These are phyloP conservation scores for Croton laevigatus DNA, from an alignment of 441 rosid genomes.

Conservation along the genomic window DNA sequence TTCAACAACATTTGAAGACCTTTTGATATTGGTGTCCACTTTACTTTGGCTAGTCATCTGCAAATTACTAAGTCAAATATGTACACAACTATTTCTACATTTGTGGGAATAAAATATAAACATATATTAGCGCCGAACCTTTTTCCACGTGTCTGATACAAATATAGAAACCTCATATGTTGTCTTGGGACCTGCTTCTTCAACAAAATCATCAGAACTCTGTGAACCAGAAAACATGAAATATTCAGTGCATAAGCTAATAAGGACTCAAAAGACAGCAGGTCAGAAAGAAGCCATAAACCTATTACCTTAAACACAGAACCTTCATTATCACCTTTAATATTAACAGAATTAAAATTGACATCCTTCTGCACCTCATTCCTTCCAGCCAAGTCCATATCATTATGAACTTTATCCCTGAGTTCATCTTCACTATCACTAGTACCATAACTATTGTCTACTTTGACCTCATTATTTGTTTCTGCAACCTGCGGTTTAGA, in stretches of 20 bases:
- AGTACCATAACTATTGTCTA: slow-evolving; percentile 43
- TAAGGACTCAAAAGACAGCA: slow-evolving; percentile 14
- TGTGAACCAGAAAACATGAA: slow-evolving; percentile 29
- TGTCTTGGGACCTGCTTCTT: slow-evolving; percentile 56
- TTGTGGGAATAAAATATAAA: slow-evolving; percentile 1
- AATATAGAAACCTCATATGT: slow-evolving; percentile 76
- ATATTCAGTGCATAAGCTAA: slow-evolving; percentile 10
- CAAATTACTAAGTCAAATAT: slow-evolving; percentile 16
- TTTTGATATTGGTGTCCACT: slow-evolving; percentile 29
- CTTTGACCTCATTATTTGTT: slow-evolving; percentile 33
- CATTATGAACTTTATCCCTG: slow-evolving; percentile 38
- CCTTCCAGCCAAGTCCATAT: slow-evolving; percentile 25
- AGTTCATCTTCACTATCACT: slow-evolving; percentile 67
- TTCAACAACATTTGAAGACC: slow-evolving; percentile 30
- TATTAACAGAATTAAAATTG: slow-evolving; percentile 28
- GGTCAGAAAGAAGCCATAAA: slow-evolving; percentile 7
- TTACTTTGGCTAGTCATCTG: slow-evolving; percentile 54
- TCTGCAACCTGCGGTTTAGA: slow-evolving; percentile 41
- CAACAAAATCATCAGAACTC: slow-evolving; percentile 47
- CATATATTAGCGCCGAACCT: slow-evolving; percentile 37
- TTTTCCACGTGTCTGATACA: slow-evolving; percentile 72
- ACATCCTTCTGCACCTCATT: slow-evolving; percentile 33
- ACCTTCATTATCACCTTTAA: slow-evolving; percentile 37
- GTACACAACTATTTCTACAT: slow-evolving; percentile 4
- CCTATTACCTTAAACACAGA: slow-evolving; percentile 47